phyloP scores from a whole-genome alignment of 495 filamentous ascomycete species.

The Letharia columbiana region DNA sequence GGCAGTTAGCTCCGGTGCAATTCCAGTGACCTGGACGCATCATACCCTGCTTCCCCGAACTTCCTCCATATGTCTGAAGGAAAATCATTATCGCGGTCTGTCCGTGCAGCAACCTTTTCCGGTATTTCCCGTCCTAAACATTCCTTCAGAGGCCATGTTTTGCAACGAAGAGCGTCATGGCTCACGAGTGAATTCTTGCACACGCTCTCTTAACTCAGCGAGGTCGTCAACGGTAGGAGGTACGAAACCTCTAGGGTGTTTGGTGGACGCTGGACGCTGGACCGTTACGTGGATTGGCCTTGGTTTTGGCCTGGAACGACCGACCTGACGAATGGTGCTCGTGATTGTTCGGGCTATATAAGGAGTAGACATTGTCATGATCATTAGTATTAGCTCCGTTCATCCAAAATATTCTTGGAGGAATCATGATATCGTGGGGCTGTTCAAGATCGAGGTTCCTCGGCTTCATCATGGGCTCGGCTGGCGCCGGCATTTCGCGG shows the following conservation, averaged over 20 bases:
- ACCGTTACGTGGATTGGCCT: conserved; percentile 20
- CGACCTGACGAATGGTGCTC: conserved; percentile 20
- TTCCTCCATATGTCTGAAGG: conserved; percentile 89
- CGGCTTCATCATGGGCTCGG: neutral
- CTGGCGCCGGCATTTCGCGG: neutral
- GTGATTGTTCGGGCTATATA: conserved; percentile 11
- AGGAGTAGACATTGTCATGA: conserved; percentile 12
- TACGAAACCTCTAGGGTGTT: conserved; percentile 77
- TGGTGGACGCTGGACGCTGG: conserved; percentile 52
- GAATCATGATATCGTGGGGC: neutral
- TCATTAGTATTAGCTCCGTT: neutral
- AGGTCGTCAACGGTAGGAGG: conserved; percentile 71
- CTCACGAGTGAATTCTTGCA: conserved; percentile 78
- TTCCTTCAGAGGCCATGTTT: neutral
- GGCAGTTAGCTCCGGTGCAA: conserved; percentile 16
- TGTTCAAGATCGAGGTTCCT: neutral
- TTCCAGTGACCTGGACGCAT: neutral
- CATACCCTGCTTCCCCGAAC: conserved; percentile 71
- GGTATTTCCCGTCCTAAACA: conserved; percentile 53
- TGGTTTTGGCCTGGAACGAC: conserved; percentile 15
- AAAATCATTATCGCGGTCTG: conserved; percentile 82
- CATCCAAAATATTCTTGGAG: neutral
- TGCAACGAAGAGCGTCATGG: neutral
- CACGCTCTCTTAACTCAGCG: conserved; percentile 74
- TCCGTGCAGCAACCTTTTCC: conserved; percentile 64